phyloP scores from a whole-genome alignment of 306 rosid genomes.

The Inga oerstediana region DNA sequence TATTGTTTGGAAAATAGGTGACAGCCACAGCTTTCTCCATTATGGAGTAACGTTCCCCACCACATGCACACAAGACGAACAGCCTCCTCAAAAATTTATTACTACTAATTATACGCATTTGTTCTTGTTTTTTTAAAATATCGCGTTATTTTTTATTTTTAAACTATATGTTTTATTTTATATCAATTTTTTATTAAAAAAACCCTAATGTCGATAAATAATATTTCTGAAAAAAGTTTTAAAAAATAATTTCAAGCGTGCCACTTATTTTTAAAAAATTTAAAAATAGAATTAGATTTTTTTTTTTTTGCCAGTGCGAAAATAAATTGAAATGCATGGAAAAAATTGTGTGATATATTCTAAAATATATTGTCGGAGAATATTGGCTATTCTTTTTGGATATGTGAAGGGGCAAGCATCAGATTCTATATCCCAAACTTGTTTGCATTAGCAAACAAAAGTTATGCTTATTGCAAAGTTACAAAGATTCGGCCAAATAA shows the following conservation, averaged over 20 bases:
- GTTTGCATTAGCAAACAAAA: background rate
- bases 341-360: background rate
- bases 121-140: background rate
- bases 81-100: background rate
- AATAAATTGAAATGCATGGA: background rate
- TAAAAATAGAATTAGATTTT: too few relatives aligned
- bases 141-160: too few relatives aligned
- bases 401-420: background rate
- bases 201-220: too few relatives aligned
- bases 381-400: background rate
- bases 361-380: background rate
- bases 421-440: background rate
- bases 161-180: too few relatives aligned
- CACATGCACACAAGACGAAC: background rate
- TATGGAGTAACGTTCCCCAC: background rate
- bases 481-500: background rate
- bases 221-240: background rate
- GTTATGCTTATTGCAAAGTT: background rate
- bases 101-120: background rate
- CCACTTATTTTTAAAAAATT: background rate
- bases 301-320: background rate
- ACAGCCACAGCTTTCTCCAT: background rate
- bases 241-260: background rate
- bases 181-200: too few relatives aligned
- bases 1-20: background rate